Conservation (phyloP, 2,329 filamentous ascomycete species). For the Didymella lethalis region DNA sequence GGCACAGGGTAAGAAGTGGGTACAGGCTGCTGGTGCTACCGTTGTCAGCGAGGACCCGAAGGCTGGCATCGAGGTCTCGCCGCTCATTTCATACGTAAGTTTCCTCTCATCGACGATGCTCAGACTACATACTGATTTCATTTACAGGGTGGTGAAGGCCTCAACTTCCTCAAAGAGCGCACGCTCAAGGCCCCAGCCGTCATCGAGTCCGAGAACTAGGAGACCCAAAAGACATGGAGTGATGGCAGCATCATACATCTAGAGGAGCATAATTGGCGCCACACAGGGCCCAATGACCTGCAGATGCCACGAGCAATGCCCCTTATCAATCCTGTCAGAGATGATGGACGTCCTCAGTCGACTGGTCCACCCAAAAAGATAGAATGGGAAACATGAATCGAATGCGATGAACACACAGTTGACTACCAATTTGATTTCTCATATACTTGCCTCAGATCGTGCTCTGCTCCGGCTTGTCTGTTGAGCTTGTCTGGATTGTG, state of each 20-base stretch:
- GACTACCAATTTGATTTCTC: not conserved
- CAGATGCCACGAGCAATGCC: conserved; percentile 10
- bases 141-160: conserved; percentile 66
- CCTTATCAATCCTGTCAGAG: conserved; percentile 11
- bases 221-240: conserved; percentile 10
- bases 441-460: too few relatives aligned
- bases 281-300: conserved; percentile 13
- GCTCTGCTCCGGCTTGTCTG: not conserved
- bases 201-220: conserved; percentile 65
- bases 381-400: not conserved
- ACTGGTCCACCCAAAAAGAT: conserved; percentile 12
- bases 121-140: conserved; percentile 7
- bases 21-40: conserved; percentile 76
- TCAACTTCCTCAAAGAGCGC: conserved; percentile 66
- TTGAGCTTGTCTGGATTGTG: not conserved
- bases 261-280: conserved; percentile 14
- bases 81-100: conserved; percentile 94
- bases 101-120: not conserved
- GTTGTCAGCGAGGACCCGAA: conserved; percentile 67
- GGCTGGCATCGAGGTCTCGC: conserved; percentile 85
- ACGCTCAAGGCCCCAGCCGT: conserved; percentile 70
- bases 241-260: conserved; percentile 7
- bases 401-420: not conserved
- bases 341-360: conserved; percentile 14
- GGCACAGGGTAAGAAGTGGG: conserved; percentile 87